Evolutionary conservation across 2,329 filamentous ascomycete genomes (phyloP), one percentile per base, ranked within the genome.

Genomic region (Didymella segeticola): DNA sequence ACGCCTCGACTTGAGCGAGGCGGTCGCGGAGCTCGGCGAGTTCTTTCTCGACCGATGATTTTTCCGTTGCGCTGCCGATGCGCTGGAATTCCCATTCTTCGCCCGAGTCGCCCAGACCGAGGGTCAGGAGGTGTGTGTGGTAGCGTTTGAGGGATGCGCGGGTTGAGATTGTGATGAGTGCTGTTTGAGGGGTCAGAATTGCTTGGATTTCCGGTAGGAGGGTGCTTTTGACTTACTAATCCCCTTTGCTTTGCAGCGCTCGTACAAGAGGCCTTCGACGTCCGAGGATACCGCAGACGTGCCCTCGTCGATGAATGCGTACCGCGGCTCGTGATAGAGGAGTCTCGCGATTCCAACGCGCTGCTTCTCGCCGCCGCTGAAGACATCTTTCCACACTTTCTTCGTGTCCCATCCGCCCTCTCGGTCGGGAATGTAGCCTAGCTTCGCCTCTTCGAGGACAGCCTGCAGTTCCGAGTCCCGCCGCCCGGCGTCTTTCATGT

Each of bases 351-450:
- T 91, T 0, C 86, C 91, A 84, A 99, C 91, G 19, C 95, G 83
- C 78, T 99, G 95, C 79, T 99, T 99, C 81, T 99, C 95, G 11
- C 95, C 95, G 31, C 95, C 95, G 61, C 89, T 93, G n/a, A 99
- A 82, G 4, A 99, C 91, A 64, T 98, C 93, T 77, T 98, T 97
- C 95, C 95, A 99, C 71, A 96, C 93, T 76, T 99, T 98, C 51
- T 91, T 85, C 4, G 91, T 95, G 70, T 99, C 91, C 92, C 92
- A 98, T 12, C 95, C 95, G 31, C 95, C 95, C 79, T 99, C 95
- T 14, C 95, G 87, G 42, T 93, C 87, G 1, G 91, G 90, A 1
- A 99, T 83, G 74, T 99, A 98, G 4, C 92, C 93, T 0, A 99
- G 82, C 51, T 86, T 86, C 0, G 93, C 93, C 45, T 90, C 89